Conservation (phyloP, 2,329 filamentous ascomycete species). For the Bipolaris victoriae region DNA sequence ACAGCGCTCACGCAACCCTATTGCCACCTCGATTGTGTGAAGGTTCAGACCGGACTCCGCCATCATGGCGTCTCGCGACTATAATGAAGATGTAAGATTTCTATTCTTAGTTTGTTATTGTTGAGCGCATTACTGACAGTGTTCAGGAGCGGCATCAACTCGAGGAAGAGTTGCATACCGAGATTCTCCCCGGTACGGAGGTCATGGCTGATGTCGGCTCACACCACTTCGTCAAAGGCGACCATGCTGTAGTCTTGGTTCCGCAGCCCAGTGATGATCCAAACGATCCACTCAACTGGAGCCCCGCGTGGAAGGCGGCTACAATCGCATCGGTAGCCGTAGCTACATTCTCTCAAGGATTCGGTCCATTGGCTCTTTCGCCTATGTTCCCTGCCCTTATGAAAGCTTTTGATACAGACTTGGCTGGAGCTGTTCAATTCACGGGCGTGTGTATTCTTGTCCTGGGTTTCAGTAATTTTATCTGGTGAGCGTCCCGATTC, state of each 20-base stretch:
- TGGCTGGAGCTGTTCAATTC: conserved; percentile 62
- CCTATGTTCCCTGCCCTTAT: conserved; percentile 67
- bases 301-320: conserved; percentile 54
- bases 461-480: conserved; percentile 65
- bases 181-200: conserved; percentile 64
- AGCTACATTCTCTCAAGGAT: conserved; percentile 60
- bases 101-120: too few species aligned
- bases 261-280: conserved; percentile 60
- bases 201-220: conserved; percentile 66
- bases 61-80: conserved; percentile 18
- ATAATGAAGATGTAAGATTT: conserved; percentile 16
- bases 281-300: conserved; percentile 63
- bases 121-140: not conserved
- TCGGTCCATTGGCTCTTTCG: conserved; percentile 61
- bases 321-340: conserved; percentile 56
- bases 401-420: conserved; percentile 59
- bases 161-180: conserved; percentile 59
- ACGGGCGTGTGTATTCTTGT: conserved; percentile 64
- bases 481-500: conserved; percentile 54
- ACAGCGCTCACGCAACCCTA: not conserved
- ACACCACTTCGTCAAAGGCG: conserved; percentile 67
- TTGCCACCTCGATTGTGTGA: not conserved
- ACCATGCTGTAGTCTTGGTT: conserved; percentile 56
- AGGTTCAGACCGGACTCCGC: not conserved
- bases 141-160: conserved; percentile 54